Conservation (phyloP, 805 yeast species). For the Ogataea populi-albae region DNA sequence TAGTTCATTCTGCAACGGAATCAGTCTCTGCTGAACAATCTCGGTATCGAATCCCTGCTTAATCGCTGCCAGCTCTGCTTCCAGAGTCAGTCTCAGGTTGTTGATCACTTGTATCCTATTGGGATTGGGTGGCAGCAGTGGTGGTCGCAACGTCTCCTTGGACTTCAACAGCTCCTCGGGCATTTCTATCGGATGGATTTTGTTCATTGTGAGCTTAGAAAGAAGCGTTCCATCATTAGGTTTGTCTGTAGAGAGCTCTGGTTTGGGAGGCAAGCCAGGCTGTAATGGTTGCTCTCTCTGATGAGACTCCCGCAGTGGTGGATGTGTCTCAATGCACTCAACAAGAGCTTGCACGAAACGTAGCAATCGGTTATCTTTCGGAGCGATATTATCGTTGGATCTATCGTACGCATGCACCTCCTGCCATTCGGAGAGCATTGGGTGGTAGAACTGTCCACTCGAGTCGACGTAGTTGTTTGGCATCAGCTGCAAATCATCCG, state of each 20-base stretch:
- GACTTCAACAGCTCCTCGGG: slow-evolving; percentile 9
- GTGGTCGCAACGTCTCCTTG: slow-evolving; percentile 15
- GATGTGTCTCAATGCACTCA: slow-evolving; percentile 16
- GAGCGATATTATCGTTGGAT: slow-evolving; percentile 24
- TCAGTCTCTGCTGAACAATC: slow-evolving; percentile 3
- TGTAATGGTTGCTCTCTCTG: background rate
- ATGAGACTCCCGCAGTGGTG: slow-evolving; percentile 12
- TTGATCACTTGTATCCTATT: slow-evolving; percentile 14
- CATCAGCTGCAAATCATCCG: slow-evolving; percentile 37
- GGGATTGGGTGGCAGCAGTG: slow-evolving; percentile 31
- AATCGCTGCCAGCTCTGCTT: slow-evolving; percentile 8
- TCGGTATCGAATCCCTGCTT: slow-evolving; percentile 10
- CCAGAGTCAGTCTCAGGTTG: slow-evolving; percentile 9
- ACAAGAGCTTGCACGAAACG: slow-evolving; percentile 20
- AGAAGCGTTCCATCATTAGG: slow-evolving; percentile 5
- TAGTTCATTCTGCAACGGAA: slow-evolving; percentile 18
- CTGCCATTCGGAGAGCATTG: slow-evolving; percentile 60
- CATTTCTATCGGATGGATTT: slow-evolving; percentile 6
- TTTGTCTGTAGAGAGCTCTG: slow-evolving; percentile 2
- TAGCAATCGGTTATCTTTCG: slow-evolving; percentile 28
- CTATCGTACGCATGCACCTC: slow-evolving; percentile 14
- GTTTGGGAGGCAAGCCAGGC: slow-evolving; percentile 11
- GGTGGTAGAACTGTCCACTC: slow-evolving; percentile 71
- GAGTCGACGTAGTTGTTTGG: slow-evolving; percentile 68
- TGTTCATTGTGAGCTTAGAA: slow-evolving; percentile 8